phyloP scores from a whole-genome alignment of 495 filamentous ascomycete genomes.

The Pyronema omphalodes region DNA sequence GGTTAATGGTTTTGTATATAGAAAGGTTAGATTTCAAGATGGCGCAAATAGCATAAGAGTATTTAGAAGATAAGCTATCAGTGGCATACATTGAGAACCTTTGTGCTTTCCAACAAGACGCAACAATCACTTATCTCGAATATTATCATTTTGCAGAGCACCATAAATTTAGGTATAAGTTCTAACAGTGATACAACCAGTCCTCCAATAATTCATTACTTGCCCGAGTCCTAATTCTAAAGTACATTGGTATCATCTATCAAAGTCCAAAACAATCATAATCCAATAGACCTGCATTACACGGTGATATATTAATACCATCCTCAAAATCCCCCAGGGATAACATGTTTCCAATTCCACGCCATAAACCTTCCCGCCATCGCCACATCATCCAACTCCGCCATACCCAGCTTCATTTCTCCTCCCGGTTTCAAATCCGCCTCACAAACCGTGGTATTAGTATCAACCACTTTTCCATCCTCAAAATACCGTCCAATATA shows the following conservation, averaged over 20 bases:
- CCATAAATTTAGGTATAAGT: no score
- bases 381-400: not conserved
- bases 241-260: not conserved
- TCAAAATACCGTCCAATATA: conserved; percentile 15
- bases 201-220: no score
- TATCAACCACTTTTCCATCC: conserved; percentile 9
- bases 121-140: no score
- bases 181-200: no score
- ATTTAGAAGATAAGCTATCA: no score
- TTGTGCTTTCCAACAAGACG: no score
- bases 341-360: not conserved
- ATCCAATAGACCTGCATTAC: not conserved
- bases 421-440: conserved; percentile 10
- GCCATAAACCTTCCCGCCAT: not conserved
- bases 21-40: no score
- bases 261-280: not conserved
- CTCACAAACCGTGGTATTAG: conserved; percentile 10
- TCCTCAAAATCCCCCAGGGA: not conserved
- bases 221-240: not conserved
- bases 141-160: no score
- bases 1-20: no score
- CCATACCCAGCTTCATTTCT: not conserved
- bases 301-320: no score
- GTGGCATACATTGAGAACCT: no score
- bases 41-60: no score